These are phyloP conservation scores for Quercus phellos DNA, from an alignment of 331 rosid species.

Conservation along the genomic window DNA sequence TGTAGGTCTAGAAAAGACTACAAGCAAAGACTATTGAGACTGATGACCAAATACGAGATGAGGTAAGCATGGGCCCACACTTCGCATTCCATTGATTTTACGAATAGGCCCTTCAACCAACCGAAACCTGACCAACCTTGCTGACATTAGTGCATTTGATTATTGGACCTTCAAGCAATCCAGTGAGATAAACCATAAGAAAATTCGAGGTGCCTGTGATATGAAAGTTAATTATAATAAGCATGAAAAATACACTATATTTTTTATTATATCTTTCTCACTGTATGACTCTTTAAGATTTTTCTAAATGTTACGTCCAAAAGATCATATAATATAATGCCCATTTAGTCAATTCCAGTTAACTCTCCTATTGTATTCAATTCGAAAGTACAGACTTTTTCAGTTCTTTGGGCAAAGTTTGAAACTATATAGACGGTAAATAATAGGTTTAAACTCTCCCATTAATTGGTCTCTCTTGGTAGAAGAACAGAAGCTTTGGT, in stretches of 20 bases:
- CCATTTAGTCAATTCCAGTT: too few species aligned
- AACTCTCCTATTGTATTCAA: too few species aligned
- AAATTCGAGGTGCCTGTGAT: neutral
- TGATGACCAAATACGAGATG: neutral
- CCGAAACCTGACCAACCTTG: neutral
- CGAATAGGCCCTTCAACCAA: neutral
- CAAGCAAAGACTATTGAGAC: too few species aligned
- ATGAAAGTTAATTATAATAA: neutral
- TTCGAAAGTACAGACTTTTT: too few species aligned
- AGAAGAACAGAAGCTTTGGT: too few species aligned
- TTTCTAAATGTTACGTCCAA: neutral
- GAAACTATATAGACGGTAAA: too few species aligned
- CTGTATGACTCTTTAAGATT: neutral
- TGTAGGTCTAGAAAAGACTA: too few species aligned
- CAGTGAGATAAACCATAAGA: neutral
- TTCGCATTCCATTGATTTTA: neutral
- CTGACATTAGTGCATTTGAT: neutral
- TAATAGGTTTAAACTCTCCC: too few species aligned
- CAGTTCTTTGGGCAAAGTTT: too few species aligned
- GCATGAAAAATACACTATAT: neutral
- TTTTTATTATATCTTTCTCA: neutral
- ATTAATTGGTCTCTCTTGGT: too few species aligned
- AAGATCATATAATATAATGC: too few species aligned
- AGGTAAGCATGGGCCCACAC: conserved; percentile 4
- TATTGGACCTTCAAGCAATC: neutral